Evolutionary conservation across 306 rosid genomes (phyloP), one percentile per base, ranked within the genome.

Genomic region (Begonia masoniana): DNA sequence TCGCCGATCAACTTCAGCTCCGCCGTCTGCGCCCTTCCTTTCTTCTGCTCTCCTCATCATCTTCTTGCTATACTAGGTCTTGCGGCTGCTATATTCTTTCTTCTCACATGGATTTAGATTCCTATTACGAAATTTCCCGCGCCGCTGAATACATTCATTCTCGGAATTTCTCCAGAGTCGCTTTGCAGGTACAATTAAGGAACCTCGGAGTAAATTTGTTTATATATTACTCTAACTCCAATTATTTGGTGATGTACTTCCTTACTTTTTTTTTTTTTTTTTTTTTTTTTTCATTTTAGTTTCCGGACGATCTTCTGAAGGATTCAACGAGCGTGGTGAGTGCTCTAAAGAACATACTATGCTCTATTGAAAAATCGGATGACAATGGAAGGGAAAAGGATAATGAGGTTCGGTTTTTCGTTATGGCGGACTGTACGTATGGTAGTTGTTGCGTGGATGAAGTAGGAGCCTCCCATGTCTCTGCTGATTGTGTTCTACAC

Each of bases 371-470:
- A 21, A 68, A 62, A 53, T 47, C 60, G 19, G 71, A 46, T 6
- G 54, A 16, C 47, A 59, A 58, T 8, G 63, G 24, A 24, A 50
- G 41, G 15, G 83, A 49, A 17, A 62, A 48, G 47, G 70, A 50
- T 15, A 63, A 42, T 24, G 72, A 78, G 10, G 71, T 75, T 16
- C 66, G 76, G 24, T 65, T 89, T 72, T 89, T 50, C 64, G 73
- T 89, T 17, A 85, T 85, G 95, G 95, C 94, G 3, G 97, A 89
- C 82, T 82, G 94, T 7, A 65, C 95, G 4, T 88, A 78, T 54
- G 97, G 97, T 19, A 89, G 91, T 65, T 89, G 97, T 54, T 85
- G 97, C 55, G 75, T 85, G 49, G 97, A 89, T 70, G 97, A 82
- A 76, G 95, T 85, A 31, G 97, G 91, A 67, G 97, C 95, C 5